Conservation (phyloP, 2,329 filamentous ascomycete genomes). For the Gremmenia infestans region DNA sequence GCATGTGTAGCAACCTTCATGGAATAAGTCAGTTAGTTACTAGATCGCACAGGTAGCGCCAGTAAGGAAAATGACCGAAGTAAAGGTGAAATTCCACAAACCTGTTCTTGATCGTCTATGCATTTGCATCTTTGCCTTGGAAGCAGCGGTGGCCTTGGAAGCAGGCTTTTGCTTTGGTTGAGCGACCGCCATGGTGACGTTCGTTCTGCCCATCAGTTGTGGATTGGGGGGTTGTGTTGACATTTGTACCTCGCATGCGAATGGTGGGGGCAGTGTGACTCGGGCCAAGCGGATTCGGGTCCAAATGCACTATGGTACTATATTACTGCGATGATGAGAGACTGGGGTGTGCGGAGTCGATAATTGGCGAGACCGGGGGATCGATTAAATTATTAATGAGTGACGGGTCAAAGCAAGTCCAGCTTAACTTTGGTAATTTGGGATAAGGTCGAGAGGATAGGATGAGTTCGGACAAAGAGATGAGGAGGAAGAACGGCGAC, state of each 20-base stretch:
- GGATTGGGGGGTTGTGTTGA: slow-evolving; percentile 60
- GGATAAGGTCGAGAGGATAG: slow-evolving; percentile 21
- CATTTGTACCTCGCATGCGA: slow-evolving; percentile 44
- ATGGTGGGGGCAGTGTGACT: slow-evolving; percentile 29
- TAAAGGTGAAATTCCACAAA: slow-evolving; percentile 44
- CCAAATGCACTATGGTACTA: slow-evolving; percentile 14
- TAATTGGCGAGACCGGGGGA: slow-evolving; percentile 32
- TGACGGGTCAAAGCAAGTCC: slow-evolving; percentile 33
- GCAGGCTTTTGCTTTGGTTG: slow-evolving; percentile 56
- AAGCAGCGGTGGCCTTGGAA: slow-evolving; percentile 48
- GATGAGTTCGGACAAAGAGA: slow-evolving; percentile 10
- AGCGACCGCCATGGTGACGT: slow-evolving; percentile 52
- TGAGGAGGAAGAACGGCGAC: slow-evolving; percentile 16
- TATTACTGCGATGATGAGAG: slow-evolving; percentile 22
- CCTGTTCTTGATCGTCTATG: slow-evolving; percentile 92
- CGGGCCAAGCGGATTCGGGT: slow-evolving; percentile 22
- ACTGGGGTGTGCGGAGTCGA: slow-evolving; percentile 24
- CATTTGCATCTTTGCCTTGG: slow-evolving; percentile 76
- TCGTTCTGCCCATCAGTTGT: slow-evolving; percentile 34
- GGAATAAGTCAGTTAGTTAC: slow-evolving; percentile 32
- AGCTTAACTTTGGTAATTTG: slow-evolving; percentile 30
- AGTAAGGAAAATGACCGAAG: slow-evolving; percentile 25
- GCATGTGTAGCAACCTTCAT: slow-evolving; percentile 62
- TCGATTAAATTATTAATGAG: slow-evolving; percentile 39
- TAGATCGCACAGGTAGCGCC: slow-evolving; percentile 49